Evolutionary conservation across 352 stramenopile species (phyloP).

Genomic region (Pythium angustatum): DNA sequence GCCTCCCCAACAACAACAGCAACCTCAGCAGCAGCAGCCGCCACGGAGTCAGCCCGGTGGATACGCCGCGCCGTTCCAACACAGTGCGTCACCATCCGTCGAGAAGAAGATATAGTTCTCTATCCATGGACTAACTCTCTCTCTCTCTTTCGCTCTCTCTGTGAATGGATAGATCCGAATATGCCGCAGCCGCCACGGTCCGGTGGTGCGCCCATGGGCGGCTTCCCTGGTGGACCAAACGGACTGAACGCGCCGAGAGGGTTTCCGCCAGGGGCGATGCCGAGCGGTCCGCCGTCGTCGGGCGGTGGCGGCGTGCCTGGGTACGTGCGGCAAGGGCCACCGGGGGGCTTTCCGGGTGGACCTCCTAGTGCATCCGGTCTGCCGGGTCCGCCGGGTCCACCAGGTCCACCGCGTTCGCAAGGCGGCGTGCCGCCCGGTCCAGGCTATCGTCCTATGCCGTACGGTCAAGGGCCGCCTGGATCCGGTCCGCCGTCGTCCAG

Average conservation of each 20-base stretch:
- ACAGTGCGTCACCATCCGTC: no score
- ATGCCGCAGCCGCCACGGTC: slow-evolving; percentile 22
- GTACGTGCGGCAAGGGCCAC: slow-evolving; percentile 18
- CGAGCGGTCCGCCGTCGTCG: slow-evolving; percentile 21
- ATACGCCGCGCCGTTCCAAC: not conserved
- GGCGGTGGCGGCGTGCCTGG: slow-evolving; percentile 16
- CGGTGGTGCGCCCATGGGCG: slow-evolving; percentile 6
- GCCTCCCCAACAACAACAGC: not conserved
- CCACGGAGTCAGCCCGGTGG: slow-evolving; percentile 21
- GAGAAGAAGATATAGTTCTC: no score
- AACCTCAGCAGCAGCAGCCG: slow-evolving; percentile 18
- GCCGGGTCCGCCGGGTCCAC: slow-evolving; percentile 22
- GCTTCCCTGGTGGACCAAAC: slow-evolving; percentile 2
- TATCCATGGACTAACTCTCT: not conserved
- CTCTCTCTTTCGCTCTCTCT: not conserved
- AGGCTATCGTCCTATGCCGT: slow-evolving; percentile 10
- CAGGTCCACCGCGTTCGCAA: slow-evolving; percentile 28
- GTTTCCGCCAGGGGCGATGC: slow-evolving; percentile 13
- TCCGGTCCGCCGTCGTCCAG: slow-evolving; percentile 38
- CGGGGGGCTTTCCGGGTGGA: slow-evolving; percentile 28
- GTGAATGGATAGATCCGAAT: slow-evolving; percentile 20
- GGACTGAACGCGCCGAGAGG: not conserved
- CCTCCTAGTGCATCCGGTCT: slow-evolving; percentile 1
- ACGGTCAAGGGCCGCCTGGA: slow-evolving; percentile 19
- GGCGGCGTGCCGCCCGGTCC: slow-evolving; percentile 6